phyloP scores from a whole-genome alignment of 768 basidiomycete species.

The Amanita fuliginea region DNA sequence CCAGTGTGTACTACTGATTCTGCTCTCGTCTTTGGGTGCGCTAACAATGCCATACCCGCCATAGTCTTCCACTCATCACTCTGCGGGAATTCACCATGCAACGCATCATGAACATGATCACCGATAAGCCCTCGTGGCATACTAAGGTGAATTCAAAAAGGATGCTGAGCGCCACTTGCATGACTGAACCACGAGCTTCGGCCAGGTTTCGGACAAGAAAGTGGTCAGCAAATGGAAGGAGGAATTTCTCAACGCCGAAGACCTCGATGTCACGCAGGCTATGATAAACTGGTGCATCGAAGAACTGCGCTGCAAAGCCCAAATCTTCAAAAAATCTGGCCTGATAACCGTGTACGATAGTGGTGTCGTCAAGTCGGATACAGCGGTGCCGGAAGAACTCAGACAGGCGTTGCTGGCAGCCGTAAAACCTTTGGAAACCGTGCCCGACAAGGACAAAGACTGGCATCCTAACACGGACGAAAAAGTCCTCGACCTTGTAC shows the following conservation, averaged over 20 bases:
- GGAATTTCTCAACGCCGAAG: background rate
- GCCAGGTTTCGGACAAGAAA: background rate
- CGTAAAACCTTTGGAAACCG: background rate
- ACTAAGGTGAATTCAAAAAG: conserved; percentile 14
- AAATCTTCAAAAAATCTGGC: conserved; percentile 7
- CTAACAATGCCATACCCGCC: no score
- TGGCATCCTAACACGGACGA: conserved; percentile 5
- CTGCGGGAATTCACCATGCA: conserved; percentile 23
- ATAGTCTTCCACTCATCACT: conserved; percentile 11
- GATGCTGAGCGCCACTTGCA: background rate
- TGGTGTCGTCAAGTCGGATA: conserved; percentile 19
- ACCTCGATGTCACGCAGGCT: conserved; percentile 6
- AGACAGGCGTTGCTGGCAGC: background rate
- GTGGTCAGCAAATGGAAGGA: conserved; percentile 4
- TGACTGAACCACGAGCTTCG: background rate
- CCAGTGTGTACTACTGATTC: no score
- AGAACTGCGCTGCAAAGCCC: conserved; percentile 13
- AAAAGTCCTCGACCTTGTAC: conserved; percentile 4
- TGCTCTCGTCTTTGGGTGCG: no score
- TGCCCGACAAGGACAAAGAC: background rate
- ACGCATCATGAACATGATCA: conserved; percentile 22
- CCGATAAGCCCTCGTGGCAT: conserved; percentile 24
- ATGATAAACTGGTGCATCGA: conserved; percentile 14
- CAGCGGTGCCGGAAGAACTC: conserved; percentile 12
- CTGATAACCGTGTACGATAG: conserved; percentile 6